Evolutionary conservation across 2,329 filamentous ascomycete genomes (phyloP).

Genomic region (Colletotrichum incanum): DNA sequence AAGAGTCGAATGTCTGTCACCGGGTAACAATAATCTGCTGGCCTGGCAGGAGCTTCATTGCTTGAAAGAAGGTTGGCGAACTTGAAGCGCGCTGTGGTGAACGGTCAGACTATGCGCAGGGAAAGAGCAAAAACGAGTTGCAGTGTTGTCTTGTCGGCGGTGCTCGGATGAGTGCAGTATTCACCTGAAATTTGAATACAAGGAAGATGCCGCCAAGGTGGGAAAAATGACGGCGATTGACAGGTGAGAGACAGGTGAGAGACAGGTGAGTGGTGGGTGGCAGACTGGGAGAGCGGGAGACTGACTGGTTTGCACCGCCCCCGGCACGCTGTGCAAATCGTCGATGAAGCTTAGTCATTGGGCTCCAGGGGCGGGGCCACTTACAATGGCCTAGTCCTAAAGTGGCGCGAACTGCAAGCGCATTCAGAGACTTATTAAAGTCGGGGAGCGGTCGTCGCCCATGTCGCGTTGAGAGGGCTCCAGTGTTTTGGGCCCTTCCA

Average conservation of each 20-base stretch:
- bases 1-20: conserved; percentile 30
- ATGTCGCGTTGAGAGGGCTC: neutral
- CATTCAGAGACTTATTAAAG: neutral
- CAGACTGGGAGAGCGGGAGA: neutral
- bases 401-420: neutral
- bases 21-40: conserved; percentile 30
- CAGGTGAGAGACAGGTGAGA: conserved; percentile 15
- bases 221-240: conserved; percentile 33
- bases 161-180: conserved; percentile 27
- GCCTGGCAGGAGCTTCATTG: conserved; percentile 31
- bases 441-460: conserved; percentile 1
- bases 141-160: conserved; percentile 1
- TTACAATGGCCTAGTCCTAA: neutral
- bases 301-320: neutral
- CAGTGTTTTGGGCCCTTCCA: conserved; percentile 5
- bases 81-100: conserved; percentile 6
- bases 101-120: neutral
- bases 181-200: conserved; percentile 34
- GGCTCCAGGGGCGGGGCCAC: neutral
- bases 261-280: no score
- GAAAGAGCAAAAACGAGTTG: conserved; percentile 6
- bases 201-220: conserved; percentile 23
- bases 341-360: neutral
- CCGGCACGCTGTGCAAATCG: neutral
- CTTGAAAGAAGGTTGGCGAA: conserved; percentile 24